Evolutionary conservation across 148 eudicot genomes (phyloP), one percentile per base, ranked within the genome.

Genomic region (Selenicereus undatus): DNA sequence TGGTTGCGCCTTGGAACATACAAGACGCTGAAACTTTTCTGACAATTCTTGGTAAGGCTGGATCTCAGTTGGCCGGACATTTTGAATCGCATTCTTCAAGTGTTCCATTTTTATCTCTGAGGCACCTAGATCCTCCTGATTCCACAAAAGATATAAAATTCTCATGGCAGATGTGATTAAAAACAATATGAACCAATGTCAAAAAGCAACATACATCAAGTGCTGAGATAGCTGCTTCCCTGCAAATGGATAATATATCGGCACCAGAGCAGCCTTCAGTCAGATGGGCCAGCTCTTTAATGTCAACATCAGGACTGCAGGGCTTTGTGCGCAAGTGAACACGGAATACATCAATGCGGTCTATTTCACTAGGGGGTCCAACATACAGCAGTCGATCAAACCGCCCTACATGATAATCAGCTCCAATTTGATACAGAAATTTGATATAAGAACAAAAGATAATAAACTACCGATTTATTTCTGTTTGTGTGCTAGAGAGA

Each of bases 261-360:
- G 99, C 99, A 69, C 99, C 99, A 13, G 98, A 92, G 78, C 82
- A 92, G 72, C 98, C 98, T 85, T 91, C 90, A 79, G 97, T 87
- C 36, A 91, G 88, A 80, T 71, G 83, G 70, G 97, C 90, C 51
- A 92, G 88, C 88, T 91, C 91, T 65, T 79, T 77, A 51, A 88
- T 74, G 77, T 88, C 89, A 71, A 96, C 90, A 83, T 91, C 91
- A 76, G 92, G 77, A 86, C 85, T 78, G 84, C 94, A 93, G 39
- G 93, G 91, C 85, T 86, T 93, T 80, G 83, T 86, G 45, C 86
- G 85, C 88, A 94, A 83, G 84, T 96, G 98, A 74, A 96, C 86
- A 56, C 78, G 87, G 81, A 96, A 96, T 84, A 96, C 87, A 30
- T 91, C 94, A 75, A 87, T 88, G 6, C 98, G 89, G 65, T 96